Evolutionary conservation across 1,139 yeast genomes (phyloP), one percentile per base, ranked within the genome.

Genomic region (Lodderomyces beijingensis): DNA sequence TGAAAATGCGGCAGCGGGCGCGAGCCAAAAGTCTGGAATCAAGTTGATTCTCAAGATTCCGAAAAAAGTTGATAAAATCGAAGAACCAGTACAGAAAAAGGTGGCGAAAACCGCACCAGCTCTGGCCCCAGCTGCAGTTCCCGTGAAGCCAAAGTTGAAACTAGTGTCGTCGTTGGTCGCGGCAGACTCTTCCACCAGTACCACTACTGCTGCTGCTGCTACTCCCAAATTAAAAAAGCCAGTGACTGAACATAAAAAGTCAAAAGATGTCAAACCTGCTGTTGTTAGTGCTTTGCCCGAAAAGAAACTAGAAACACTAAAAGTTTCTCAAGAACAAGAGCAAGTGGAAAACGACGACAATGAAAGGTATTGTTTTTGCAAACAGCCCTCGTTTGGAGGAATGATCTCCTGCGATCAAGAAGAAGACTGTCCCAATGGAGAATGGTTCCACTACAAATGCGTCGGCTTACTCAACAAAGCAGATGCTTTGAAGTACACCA

Each of bases 361-460:
- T 25, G 47, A 43, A 4, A 35, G 41, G 16, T 68, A 65, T 41
- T 68, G 74, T 40, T 65, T 67, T 50, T 68, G 74, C 44, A 53
- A 57, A 16, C 73, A 65, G 41, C 63, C 62, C 0, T 66, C 74
- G 0, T 60, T 60, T 39, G 74, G 74, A 2, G 62, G 61, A 38
- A 68, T 68, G 74, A 67, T 68, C 28, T 72, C 65, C 0, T 68
- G 74, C 44, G 74, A 68, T 39, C 62, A 66, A 40, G 61, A 55
- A 34, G 48, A 43, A 1, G 45, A 57, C 4, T 68, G 74, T 46
- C 64, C 65, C 13, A 66, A 67, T 40, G 74, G 74, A 3, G 74
- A 65, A 33, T 68, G 74, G 74, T 68, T 68, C 34, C 74, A 68
- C 40, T 68, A 66, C 46, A 67, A 66, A 40, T 68, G 74, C 44